Percentiles rank a stretch among this genome's conserved stretches.
phyloP scores from a whole-genome alignment of 495 filamentous ascomycete genomes.

The Neurospora sp. region DNA sequence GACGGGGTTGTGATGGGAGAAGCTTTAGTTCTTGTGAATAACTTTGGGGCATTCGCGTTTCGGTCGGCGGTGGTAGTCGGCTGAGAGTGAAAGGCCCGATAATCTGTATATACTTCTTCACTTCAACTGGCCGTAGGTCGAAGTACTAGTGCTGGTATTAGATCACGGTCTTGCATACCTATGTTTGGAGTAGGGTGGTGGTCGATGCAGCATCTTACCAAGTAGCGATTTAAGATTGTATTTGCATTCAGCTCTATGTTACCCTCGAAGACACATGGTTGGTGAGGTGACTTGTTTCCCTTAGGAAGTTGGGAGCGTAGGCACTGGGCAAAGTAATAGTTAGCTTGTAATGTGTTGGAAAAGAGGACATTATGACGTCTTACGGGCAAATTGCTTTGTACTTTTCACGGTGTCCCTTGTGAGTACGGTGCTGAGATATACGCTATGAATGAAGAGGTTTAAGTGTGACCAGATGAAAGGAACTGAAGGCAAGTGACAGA shows the following conservation, averaged over 20 bases:
- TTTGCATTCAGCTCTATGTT: not conserved
- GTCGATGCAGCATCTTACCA: not conserved
- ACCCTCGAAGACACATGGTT: no score
- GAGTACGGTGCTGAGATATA: no score
- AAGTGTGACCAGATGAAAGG: no score
- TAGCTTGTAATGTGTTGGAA: not conserved
- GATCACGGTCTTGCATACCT: not conserved
- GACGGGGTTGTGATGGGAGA: no score
- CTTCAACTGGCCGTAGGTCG: not conserved
- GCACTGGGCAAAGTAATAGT: not conserved
- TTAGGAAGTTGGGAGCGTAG: not conserved
- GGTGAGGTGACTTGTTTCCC: not conserved
- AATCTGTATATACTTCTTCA: not conserved
- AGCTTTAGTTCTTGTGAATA: not conserved
- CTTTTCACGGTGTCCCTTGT: no score
- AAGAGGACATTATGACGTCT: not conserved
- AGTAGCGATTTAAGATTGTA: not conserved
- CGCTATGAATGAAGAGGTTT: no score
- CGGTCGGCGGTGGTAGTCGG: not conserved
- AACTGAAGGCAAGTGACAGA: no score
- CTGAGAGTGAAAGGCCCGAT: not conserved
- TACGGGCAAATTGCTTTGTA: not conserved
- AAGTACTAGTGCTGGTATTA: not conserved
- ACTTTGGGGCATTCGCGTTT: not conserved
- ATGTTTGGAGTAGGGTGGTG: not conserved